phyloP scores from a whole-genome alignment of 345 rosid species.

The Camelina neglecta region DNA sequence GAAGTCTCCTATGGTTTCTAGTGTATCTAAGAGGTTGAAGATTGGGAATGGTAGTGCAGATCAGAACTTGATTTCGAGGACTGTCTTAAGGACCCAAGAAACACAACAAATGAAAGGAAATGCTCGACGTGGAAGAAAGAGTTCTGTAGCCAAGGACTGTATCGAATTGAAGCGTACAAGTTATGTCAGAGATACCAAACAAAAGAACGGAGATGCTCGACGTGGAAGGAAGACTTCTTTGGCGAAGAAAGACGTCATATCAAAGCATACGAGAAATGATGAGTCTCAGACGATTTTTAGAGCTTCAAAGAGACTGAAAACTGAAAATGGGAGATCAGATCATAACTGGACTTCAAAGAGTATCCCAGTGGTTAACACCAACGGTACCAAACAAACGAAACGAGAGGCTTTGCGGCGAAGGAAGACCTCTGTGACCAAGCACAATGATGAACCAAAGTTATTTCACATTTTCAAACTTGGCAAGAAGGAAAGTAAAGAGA shows the following conservation, averaged over 20 bases:
- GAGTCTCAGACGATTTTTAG: conserved; percentile 16
- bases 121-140: conserved; percentile 21
- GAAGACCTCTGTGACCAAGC: conserved; percentile 34
- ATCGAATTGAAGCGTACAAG: neutral
- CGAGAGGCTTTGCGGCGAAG: conserved; percentile 18
- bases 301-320: conserved; percentile 32
- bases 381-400: conserved; percentile 7
- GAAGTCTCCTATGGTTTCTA: neutral
- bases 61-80: neutral
- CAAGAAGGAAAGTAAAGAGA: conserved; percentile 25
- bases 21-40: conserved; percentile 28
- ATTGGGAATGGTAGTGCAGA: conserved; percentile 12
- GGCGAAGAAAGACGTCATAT: neutral
- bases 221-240: conserved; percentile 5
- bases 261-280: conserved; percentile 10
- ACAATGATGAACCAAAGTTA: conserved; percentile 1
- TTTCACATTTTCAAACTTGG: neutral
- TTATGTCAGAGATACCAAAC: neutral
- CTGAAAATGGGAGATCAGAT: conserved; percentile 16
- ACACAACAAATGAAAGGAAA: conserved; percentile 14
- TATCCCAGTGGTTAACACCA: conserved; percentile 7
- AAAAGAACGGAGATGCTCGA: conserved; percentile 2
- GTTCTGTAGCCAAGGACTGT: neutral
- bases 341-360: conserved; percentile 5
- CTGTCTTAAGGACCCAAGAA: conserved; percentile 22